Percentiles rank a stretch among this genome's conserved stretches.
These are phyloP conservation scores for Fraxinus anomala DNA, from an alignment of 257 asterid genomes.

Conservation along the genomic window DNA sequence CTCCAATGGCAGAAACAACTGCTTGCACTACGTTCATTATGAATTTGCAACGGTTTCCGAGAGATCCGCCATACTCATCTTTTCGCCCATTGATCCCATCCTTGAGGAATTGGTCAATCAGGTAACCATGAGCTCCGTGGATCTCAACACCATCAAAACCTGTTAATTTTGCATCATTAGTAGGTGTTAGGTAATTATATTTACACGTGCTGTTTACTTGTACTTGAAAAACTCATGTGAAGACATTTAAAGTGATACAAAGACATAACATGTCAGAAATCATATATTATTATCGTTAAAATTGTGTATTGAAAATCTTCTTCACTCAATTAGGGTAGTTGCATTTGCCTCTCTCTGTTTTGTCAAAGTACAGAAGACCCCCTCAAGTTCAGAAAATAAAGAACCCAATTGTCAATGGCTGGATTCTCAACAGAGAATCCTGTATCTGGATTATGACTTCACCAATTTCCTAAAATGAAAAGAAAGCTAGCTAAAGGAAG, in stretches of 20 bases:
- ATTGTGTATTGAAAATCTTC: background rate
- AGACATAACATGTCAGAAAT: background rate
- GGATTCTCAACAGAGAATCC: background rate
- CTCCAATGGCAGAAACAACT: conserved; percentile 67
- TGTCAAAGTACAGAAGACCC: background rate
- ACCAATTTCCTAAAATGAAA: background rate
- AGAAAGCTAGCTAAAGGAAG: background rate
- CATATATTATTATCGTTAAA: background rate
- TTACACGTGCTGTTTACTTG: background rate
- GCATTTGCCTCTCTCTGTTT: background rate
- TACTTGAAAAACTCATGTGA: background rate
- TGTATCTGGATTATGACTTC: background rate
- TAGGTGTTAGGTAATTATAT: background rate
- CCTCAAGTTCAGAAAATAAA: background rate
- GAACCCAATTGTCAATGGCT: background rate
- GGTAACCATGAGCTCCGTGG: conserved; percentile 96
- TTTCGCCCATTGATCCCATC: conserved; percentile 80
- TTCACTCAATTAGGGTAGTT: background rate
- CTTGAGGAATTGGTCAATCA: conserved; percentile 85
- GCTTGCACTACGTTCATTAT: conserved; percentile 60
- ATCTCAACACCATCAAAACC: conserved; percentile 93
- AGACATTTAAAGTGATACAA: background rate
- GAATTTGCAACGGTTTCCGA: conserved; percentile 75
- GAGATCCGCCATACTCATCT: conserved; percentile 87
- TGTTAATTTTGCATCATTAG: conserved; percentile 29